Evolutionary conservation across 2,329 filamentous ascomycete species (phyloP), one percentile per base, ranked within the genome.

Genomic region (Colletotrichum sp.): DNA sequence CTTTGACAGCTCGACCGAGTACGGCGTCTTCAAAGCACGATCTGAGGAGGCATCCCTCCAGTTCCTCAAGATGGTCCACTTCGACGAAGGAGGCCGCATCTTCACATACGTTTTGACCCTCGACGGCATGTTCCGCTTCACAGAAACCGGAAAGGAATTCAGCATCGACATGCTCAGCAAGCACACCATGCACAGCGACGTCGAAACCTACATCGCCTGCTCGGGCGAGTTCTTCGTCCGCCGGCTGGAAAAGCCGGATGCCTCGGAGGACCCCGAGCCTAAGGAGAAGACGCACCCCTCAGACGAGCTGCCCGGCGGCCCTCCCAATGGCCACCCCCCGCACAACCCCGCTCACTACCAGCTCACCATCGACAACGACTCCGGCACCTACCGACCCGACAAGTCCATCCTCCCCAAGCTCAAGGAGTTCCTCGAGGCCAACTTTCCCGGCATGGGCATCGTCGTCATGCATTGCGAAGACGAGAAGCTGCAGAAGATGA

Each of bases 181-280:
- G 84, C 96, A 99, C 84, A 98, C 95, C 55, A 98, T 99, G 95
- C 96, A 99, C 86, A 96, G 95, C 78, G 93, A 98, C 83, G 96
- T 98, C 2, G 94, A 93, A 44, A 94, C 95, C 3, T 98, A 98
- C 83, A 95, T 98, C 78, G 96, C 96, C 27, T 98, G 93, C 82
- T 95, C 95, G 1, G 96, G 96, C 57, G 96, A 99, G 82, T 99
- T 99, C 84, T 97, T 98, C 83, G 90, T 99, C 77, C 92, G 95
- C 16, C 91, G 94, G 4, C 88, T 95, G 30, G 84, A 89, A 69
- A 87, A 88, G 16, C 87, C 89, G 0, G 84, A 88, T 32, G 83
- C 84, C 9, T 84, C 84, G 3, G 85, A 87, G 11, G 86, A 88
- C 19, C 82, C 85, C 1, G 80, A 90, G 16, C 87, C 88, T 0